Base-by-base conservation (phyloP, 495 filamentous ascomycete species). In the Parathielavia hyrcaniae region DNA sequence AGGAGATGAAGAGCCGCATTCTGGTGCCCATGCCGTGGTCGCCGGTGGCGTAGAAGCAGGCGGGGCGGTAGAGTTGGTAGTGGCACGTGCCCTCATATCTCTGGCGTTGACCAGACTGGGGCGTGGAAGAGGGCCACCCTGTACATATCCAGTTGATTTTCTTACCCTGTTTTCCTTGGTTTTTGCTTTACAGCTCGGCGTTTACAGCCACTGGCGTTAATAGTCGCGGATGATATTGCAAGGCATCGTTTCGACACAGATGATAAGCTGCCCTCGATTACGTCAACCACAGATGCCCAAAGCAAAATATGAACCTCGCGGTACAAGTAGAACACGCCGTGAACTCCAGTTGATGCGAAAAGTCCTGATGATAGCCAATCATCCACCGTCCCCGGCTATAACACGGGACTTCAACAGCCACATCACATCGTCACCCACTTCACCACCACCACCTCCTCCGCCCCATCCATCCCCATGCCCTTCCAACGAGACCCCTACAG, bases 21-120 rank as follows among this genome's bases (percentile, higher is more conserved):
- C 70, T 98, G 66, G 86, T 97, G 55, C 90, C 95, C 5, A 89
- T 96, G 87, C 86, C 90, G 9, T 98, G 93, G 93, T 92, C 88
- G 62, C 91, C 93, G 8, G 90, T 97, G 51, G 86, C 87, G 60
- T 95, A 75, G 67, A 14, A 16, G 19, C 17, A 57, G 26, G 46
- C 10, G 35, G n/a, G n/a, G 5, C 1, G 56, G 30, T 16, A 1
- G 23, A 14, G 17, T 41, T 4, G 4, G 44, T 22, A 49, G 26
- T n/a, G n/a, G 12, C 34, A 26, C 20, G 13, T 10, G 19, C 19
- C 30, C 22, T 12, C 26, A 22, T 23, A 22, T 14, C 22, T 35
- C 26, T 44, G n/a, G 39, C 30, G 39, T 54, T 17, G 52, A 44
- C 41, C 17, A 34, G 22, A 16, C 39, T 19, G 38, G 40, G 14